Conservation (phyloP, 306 rosid species). For the Castanospermum australe region DNA sequence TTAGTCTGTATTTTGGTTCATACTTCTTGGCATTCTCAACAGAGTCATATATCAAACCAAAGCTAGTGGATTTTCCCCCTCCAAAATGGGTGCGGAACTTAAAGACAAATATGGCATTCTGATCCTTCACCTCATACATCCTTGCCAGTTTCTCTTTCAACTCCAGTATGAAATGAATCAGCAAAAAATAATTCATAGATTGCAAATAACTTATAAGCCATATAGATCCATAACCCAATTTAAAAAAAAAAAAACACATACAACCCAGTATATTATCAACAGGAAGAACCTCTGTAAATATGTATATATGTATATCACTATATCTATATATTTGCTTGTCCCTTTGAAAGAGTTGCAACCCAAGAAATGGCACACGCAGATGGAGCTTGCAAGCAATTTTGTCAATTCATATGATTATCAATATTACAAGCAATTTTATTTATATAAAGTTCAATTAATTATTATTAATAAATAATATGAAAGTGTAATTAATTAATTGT, state of each 20-base stretch:
- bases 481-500: no score
- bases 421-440: no score
- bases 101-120: conserved; percentile 30
- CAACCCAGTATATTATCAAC: no score
- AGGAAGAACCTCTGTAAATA: no score
- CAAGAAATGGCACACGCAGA: no score
- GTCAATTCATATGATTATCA: no score
- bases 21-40: conserved; percentile 37
- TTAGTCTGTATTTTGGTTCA: conserved; percentile 39
- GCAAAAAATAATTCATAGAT: background rate
- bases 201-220: background rate
- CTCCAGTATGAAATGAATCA: conserved; percentile 12
- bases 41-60: conserved; percentile 37
- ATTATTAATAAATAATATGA: no score
- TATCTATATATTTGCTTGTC: no score
- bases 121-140: conserved; percentile 32
- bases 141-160: conserved; percentile 30
- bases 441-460: no score
- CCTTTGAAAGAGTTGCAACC: no score
- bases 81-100: conserved; percentile 41
- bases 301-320: no score
- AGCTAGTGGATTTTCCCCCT: conserved; percentile 35
- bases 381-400: no score
- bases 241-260: background rate
- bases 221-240: background rate